Conservation (phyloP, 495 filamentous ascomycete species). For the Xanthoparmelia taractica region DNA sequence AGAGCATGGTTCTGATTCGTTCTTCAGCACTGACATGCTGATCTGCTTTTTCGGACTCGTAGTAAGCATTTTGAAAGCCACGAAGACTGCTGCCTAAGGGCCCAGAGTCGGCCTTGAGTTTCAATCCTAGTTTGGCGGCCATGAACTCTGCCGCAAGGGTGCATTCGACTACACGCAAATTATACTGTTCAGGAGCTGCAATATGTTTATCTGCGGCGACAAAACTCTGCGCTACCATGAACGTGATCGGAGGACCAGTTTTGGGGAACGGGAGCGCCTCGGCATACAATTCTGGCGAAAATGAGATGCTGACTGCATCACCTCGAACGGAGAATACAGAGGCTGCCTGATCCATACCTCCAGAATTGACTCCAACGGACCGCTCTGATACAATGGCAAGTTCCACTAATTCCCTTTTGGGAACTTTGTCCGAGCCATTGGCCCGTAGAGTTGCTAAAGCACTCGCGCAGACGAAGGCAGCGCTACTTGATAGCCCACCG, state of each 20-base stretch:
- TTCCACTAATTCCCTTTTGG: constrained; percentile 84
- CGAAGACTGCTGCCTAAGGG: constrained; percentile 78
- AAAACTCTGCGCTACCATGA: constrained; percentile 91
- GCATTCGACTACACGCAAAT: constrained; percentile 92
- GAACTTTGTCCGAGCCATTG: constrained; percentile 69
- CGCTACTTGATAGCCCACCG: constrained; percentile 86
- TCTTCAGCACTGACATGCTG: constrained; percentile 49
- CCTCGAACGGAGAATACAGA: constrained; percentile 85
- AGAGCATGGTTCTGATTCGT: constrained; percentile 62
- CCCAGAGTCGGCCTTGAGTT: constrained; percentile 68
- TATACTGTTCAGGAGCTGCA: constrained; percentile 88
- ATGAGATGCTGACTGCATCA: constrained; percentile 82
- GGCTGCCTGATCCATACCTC: constrained; percentile 99
- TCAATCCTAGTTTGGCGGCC: constrained; percentile 52
- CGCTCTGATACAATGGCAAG: constrained; percentile 90
- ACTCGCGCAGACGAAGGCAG: constrained; percentile 87
- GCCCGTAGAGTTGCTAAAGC: constrained; percentile 81
- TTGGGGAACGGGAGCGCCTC: constrained; percentile 77
- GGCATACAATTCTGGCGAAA: constrained; percentile 70
- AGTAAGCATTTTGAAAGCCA: constrained; percentile 78
- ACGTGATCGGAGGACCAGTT: constrained; percentile 73
- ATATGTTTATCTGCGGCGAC: constrained; percentile 90
- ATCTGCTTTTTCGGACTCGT: constrained; percentile 34
- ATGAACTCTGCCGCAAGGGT: constrained; percentile 76
- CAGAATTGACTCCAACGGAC: constrained; percentile 91